Base-by-base conservation (phyloP, 2,329 filamentous ascomycete species). In the Tricladium varicosporioides region DNA sequence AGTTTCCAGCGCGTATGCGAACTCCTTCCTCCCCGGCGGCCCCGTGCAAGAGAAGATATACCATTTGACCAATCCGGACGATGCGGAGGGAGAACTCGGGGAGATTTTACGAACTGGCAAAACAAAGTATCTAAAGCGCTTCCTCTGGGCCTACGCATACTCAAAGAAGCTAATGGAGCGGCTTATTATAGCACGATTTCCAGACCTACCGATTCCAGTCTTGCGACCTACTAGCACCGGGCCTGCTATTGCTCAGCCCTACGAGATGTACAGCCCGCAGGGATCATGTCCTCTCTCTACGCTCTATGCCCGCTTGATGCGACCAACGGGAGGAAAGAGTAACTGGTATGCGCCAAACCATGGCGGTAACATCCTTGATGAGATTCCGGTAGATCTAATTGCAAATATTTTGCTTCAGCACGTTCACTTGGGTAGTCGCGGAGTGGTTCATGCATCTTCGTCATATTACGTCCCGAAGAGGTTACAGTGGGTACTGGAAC, bases 311-410 rank as follows among this genome's bases (percentile, higher is more conserved):
- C 43, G 32, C 43, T 54, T 58, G 27, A 58, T 58, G 22, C 5
- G 50, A 11, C 19, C 31, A 50, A 47, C 33, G 45, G 15, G 42
- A 46, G 51, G 45, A 40, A 47, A 54, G 16, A 55, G 51, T 16
- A 42, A 55, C 11, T 58, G 32, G n/a, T 43, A 54, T 46, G 40
- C 15, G 19, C 9, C 15, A 14, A 16, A 14, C 3, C 10, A 14
- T 16, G 4, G 33, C 18, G n/a, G 18, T 51, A 56, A 53, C 22
- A 52, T 55, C 22, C n/a, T 58, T 50, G 43, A 58, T 52, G 36
- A 58, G 42, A 52, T 58, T 46, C 40, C 19, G 19, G 40, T 58
- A 13, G 47, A 58, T 52, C 15, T 58, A 51, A 14, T 58, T 40
- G 18, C 43, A 14, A 58, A 58, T 40, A 40, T 58, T 47, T 51